Evolutionary conservation across 176 grass and related monocot genomes (phyloP).

Genomic region (Aegilops tauschii): DNA sequence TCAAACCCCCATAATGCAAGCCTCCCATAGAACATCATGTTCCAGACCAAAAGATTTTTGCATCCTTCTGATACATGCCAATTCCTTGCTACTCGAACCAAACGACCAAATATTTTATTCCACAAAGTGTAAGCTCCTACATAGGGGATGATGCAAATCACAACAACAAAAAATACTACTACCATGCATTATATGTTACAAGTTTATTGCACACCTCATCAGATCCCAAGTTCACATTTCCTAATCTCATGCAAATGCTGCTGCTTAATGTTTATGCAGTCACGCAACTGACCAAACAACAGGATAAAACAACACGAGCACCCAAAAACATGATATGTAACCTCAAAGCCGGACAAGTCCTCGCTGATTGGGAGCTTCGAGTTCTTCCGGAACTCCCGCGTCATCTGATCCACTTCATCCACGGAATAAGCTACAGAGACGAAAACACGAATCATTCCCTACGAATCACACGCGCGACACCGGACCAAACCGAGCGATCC

Average conservation of each 20-base stretch:
- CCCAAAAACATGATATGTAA: conserved; percentile 21
- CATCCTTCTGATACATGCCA: conserved; percentile 1
- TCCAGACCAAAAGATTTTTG: not conserved
- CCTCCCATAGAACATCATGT: not conserved
- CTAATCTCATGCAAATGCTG: not conserved
- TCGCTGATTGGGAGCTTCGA: conserved; percentile 27
- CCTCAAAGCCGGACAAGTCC: conserved; percentile 53
- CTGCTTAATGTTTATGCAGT: not conserved
- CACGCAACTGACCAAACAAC: not conserved
- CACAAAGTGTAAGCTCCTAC: not conserved
- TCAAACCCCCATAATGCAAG: not conserved
- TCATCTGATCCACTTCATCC: conserved; percentile 77
- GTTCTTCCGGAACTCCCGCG: conserved; percentile 52
- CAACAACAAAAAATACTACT: not conserved
- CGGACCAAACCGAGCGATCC: not conserved
- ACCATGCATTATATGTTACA: not conserved
- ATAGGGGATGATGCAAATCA: not conserved
- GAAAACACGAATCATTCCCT: not conserved
- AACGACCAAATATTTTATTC: conserved; percentile 4
- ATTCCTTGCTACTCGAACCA: not conserved
- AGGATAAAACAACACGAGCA: not conserved
- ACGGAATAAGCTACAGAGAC: conserved; percentile 58
- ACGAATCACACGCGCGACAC: conserved; percentile 15
- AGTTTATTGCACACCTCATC: not conserved
- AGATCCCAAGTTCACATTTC: not conserved